Base-by-base conservation (phyloP, 139 green algal species). In the Picochlorum sp. region DNA sequence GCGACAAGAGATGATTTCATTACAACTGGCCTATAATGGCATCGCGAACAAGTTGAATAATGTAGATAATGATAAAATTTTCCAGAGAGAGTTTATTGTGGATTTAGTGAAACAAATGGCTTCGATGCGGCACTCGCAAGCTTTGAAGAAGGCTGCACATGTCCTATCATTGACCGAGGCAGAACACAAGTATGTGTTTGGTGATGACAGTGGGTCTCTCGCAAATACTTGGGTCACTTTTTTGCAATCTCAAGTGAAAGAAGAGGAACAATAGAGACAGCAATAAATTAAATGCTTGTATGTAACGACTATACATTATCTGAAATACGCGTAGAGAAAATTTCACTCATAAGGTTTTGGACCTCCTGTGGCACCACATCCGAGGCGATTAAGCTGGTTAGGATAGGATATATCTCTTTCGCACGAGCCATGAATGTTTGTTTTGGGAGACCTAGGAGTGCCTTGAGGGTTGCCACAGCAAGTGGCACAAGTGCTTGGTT, bases 361-460 rank as follows among this genome's bases (percentile, higher is more conserved):
- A 98, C 88, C 24, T 98, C 92, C 3, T 79, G 55, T 4, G 87
- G 86, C 5, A 84, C 79, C 45, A 94, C 80, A 50, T 96, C 83
- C 34, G 80, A 86, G 24, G 69, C 66, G 3, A 98, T 91, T 23
- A 98, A 75, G 15, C 69, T 49, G 6, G 84, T 91, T 16, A 98
- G 73, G 62, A 91, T 64, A 6, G 92, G 91, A 73, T 96, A 97
- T 37, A 97, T 80, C 21, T 80, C 63, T n/a, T 72, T 68, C 9
- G 98, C 69, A 57, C 91, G 73, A 4, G 58, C 30, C 7, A 71
- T 61, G 70, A 97, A 96, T 0, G 75, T 74, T 1, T 65, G 60
- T 8, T 87, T 80, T 5, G 78, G 66, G 49, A 92, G 73, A 2
- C 68, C 66, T 3, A 65, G 49, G 18, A 98, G 66, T 16, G 86